These are phyloP conservation scores for Holtermannia corniformis DNA, from an alignment of 768 basidiomycete species.

Conservation along the genomic window DNA sequence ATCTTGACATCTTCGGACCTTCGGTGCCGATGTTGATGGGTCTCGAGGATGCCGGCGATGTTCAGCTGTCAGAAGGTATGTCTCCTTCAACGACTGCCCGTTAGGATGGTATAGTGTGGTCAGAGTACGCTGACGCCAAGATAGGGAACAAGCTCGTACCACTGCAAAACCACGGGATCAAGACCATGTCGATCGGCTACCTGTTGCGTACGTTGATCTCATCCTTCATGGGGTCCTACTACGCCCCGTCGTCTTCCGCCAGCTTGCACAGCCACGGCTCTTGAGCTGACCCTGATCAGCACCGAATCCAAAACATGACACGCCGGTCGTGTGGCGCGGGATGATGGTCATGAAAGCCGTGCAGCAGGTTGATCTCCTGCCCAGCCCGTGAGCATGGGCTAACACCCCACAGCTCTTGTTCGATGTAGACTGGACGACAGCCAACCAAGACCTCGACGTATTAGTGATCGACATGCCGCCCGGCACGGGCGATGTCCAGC, in stretches of 20 bases:
- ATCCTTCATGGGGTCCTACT: no score
- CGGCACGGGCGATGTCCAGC: constrained; percentile 89
- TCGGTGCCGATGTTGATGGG: constrained; percentile 91
- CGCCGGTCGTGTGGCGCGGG: constrained; percentile 87
- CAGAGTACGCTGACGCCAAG: constrained; percentile 3
- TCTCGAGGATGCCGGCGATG: constrained; percentile 65
- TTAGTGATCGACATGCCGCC: constrained; percentile 94
- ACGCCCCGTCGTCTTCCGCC: no score
- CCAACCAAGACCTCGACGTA: constrained; percentile 56
- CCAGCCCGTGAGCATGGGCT: not conserved
- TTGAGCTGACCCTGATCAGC: constrained; percentile 39
- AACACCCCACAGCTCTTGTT: constrained; percentile 55
- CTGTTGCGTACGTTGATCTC: constrained; percentile 49
- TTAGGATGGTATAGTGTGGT: not conserved
- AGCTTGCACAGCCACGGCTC: not conserved
- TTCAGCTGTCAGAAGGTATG: constrained; percentile 59
- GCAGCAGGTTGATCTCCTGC: constrained; percentile 53
- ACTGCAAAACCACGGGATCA: constrained; percentile 74
- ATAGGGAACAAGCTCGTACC: constrained; percentile 71
- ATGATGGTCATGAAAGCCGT: constrained; percentile 98
- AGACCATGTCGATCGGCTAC: constrained; percentile 97
- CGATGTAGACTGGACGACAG: constrained; percentile 73
- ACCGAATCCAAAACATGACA: constrained; percentile 52
- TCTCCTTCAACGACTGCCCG: not conserved
- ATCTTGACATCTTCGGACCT: constrained; percentile 93